Evolutionary conservation across 2,329 filamentous ascomycete genomes (phyloP), one percentile per base, ranked within the genome.

Genomic region (Ophiostoma ips): DNA sequence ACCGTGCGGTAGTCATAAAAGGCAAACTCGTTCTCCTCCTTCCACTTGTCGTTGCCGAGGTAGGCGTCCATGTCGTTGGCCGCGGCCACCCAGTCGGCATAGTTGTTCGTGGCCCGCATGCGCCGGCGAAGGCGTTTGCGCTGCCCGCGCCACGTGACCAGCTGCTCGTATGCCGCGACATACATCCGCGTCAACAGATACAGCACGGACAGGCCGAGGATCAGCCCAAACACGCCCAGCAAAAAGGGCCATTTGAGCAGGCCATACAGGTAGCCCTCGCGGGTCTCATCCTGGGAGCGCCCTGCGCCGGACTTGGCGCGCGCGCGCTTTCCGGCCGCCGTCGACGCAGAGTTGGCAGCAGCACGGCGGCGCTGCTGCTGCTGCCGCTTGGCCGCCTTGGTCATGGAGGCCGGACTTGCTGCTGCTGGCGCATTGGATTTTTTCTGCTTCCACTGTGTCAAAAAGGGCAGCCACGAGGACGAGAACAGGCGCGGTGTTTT

Each of bases 241-340:
- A 98, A 72, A 57, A 98, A 76, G 2, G 92, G 92, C 84, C 89
- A 96, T 65, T 96, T 95, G 48, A 94, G 71, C 41, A 98, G 64
- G 2, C 77, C 79, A 64, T 98, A 98, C 11, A 95, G 74, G 62
- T 92, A 87, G 18, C 92, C 92, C 68, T 98, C 92, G 57, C 92
- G 75, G 2, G 90, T 96, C 71, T 98, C 92, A 63, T 98, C 92
- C 60, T 81, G 86, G 55, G 78, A 83, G 52, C 84, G 72, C 18
- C 73, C 73, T 7, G 73, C 28, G 12, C 52, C 50, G 1, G 46
- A 11, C 41, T 50, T 53, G 47, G 51, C 49, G 10, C 54, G 49
- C 6, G 50, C 36, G 4, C 51, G 53, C 35, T 50, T 51, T 10
- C 53, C 53, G 2, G 71, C 59, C 1, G 64, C 64, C 40, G 68